Conservation (phyloP, 208 protist species). For the Trypanosoma conorhini region DNA sequence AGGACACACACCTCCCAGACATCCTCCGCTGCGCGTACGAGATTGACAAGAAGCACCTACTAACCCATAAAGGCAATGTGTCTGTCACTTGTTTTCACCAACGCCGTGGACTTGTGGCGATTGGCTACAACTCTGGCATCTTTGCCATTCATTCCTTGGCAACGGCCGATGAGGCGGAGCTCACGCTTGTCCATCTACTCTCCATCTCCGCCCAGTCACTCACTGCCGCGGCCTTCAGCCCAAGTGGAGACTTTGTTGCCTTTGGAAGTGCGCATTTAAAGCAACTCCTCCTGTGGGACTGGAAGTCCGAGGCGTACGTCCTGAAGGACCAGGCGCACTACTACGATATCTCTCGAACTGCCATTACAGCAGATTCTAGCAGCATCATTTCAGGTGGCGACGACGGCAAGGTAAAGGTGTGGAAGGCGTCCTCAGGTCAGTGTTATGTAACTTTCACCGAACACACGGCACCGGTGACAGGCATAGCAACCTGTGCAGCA, state of each 20-base stretch:
- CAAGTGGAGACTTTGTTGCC: slow-evolving; percentile 83
- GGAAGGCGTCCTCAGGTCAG: slow-evolving; percentile 88
- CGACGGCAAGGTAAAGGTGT: slow-evolving; percentile 95
- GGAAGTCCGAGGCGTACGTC: slow-evolving; percentile 91
- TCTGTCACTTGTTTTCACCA: slow-evolving; percentile 79
- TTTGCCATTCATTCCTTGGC: slow-evolving; percentile 85
- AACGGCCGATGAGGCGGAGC: slow-evolving; percentile 28
- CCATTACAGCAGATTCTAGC: slow-evolving; percentile 87
- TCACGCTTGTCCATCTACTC: slow-evolving; percentile 84
- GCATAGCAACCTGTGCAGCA: slow-evolving; percentile 73
- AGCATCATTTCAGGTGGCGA: slow-evolving; percentile 91
- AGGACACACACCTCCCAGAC: slow-evolving; percentile 67
- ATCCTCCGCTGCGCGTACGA: slow-evolving; percentile 83
- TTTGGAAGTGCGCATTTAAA: slow-evolving; percentile 89
- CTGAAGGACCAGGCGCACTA: slow-evolving; percentile 94
- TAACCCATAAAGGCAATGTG: slow-evolving; percentile 88
- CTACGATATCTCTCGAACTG: slow-evolving; percentile 89
- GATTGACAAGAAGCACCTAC: slow-evolving; percentile 84
- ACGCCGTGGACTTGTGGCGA: slow-evolving; percentile 71
- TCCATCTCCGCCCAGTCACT: slow-evolving; percentile 92
- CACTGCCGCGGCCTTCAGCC: slow-evolving; percentile 82
- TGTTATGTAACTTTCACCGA: slow-evolving; percentile 95
- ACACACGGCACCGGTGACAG: slow-evolving; percentile 83
- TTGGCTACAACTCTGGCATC: slow-evolving; percentile 91
- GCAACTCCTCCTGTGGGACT: slow-evolving; percentile 95